These are phyloP conservation scores for Venturia nashicola DNA, from an alignment of 2,329 filamentous ascomycete genomes.

Conservation along the genomic window DNA sequence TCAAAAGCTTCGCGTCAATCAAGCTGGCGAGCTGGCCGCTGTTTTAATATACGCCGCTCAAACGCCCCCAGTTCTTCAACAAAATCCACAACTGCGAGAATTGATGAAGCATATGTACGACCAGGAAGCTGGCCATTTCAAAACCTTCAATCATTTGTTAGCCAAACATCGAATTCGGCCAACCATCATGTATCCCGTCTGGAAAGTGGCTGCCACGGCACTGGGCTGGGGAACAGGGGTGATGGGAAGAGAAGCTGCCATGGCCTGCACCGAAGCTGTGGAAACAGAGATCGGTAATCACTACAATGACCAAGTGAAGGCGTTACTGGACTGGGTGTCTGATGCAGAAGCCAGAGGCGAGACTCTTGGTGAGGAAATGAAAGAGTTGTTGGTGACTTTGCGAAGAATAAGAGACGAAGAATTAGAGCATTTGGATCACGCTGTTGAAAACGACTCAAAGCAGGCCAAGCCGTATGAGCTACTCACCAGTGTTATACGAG, in stretches of 20 bases:
- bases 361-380: slow-evolving; percentile 67
- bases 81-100: slow-evolving; percentile 76
- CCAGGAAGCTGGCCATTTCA: slow-evolving; percentile 80
- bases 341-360: slow-evolving; percentile 68
- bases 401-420: slow-evolving; percentile 88
- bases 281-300: slow-evolving; percentile 96
- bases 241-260: slow-evolving; percentile 84
- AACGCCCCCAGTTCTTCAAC: slow-evolving; percentile 64
- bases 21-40: slow-evolving; percentile 93
- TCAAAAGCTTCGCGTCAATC: slow-evolving; percentile 74
- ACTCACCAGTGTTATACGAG: slow-evolving; percentile 72
- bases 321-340: slow-evolving; percentile 67
- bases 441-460: slow-evolving; percentile 84
- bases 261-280: slow-evolving; percentile 97
- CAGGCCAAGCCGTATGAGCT: slow-evolving; percentile 83
- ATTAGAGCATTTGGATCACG: slow-evolving; percentile 90
- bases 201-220: slow-evolving; percentile 66
- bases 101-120: slow-evolving; percentile 98
- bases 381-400: slow-evolving; percentile 58
- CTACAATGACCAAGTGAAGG: slow-evolving; percentile 85
- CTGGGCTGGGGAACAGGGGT: slow-evolving; percentile 84
- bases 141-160: slow-evolving; percentile 72
- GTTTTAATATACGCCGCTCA: slow-evolving; percentile 89
- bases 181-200: slow-evolving; percentile 83
- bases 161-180: slow-evolving; percentile 82